A percentile compares a stretch with the other conserved stretches of the same genome.
Conservation (phyloP, 495 filamentous ascomycete genomes). For the Penicillium silybi region DNA sequence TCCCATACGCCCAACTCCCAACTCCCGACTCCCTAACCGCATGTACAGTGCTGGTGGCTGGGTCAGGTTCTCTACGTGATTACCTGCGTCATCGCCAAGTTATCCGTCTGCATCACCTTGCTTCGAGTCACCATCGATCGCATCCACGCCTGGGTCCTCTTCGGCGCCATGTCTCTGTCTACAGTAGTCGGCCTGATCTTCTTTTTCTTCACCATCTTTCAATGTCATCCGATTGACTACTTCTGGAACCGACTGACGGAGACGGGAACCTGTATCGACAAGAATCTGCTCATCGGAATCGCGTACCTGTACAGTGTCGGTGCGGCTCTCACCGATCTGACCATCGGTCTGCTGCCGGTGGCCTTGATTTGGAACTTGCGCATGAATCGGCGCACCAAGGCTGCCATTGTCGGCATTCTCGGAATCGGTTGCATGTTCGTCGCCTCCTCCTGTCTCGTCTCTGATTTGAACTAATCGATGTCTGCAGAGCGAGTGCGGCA, state of each 20-base stretch:
- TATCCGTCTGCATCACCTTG: constrained; percentile 37
- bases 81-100: constrained; percentile 28
- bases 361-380: constrained; percentile 30
- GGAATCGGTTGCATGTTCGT: constrained; percentile 33
- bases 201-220: constrained; percentile 32
- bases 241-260: constrained; percentile 28
- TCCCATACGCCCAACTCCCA: neutral
- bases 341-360: constrained; percentile 30
- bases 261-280: constrained; percentile 26
- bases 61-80: constrained; percentile 34
- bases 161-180: constrained; percentile 23
- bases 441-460: neutral
- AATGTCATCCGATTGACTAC: constrained; percentile 31
- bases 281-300: constrained; percentile 19
- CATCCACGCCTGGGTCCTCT: constrained; percentile 29
- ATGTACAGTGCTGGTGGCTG: constrained; percentile 28
- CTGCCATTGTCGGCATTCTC: constrained; percentile 22
- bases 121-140: constrained; percentile 32
- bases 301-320: constrained; percentile 36
- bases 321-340: constrained; percentile 33
- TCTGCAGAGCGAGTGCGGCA: constrained; percentile 28
- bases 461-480: constrained; percentile 1
- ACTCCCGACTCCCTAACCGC: neutral
- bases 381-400: constrained; percentile 29
- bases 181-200: constrained; percentile 24